Conservation (phyloP, 2,329 filamentous ascomycete genomes). For the Leptographium flavum region DNA sequence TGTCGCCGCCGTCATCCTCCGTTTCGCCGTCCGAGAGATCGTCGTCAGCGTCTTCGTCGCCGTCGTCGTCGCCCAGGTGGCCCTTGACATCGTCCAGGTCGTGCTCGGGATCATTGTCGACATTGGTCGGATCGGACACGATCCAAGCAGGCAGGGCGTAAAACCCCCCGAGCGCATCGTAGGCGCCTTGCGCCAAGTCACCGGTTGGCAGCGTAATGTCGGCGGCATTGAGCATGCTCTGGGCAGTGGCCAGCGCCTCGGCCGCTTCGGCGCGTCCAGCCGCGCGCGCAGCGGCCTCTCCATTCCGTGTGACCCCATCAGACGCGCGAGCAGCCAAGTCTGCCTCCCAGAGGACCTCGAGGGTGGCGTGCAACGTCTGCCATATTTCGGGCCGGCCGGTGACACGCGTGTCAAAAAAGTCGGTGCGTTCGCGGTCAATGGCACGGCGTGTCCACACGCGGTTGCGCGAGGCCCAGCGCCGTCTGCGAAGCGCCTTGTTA, state of each 20-base stretch:
- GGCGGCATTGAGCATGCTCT: slow-evolving; percentile 65
- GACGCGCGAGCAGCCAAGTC: slow-evolving; percentile 1
- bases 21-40: neutral
- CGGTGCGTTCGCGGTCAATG: slow-evolving; percentile 56
- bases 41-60: slow-evolving; percentile 5
- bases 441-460: slow-evolving; percentile 55
- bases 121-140: slow-evolving; percentile 51
- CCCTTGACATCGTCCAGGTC: slow-evolving; percentile 14
- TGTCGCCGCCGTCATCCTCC: slow-evolving; percentile 7
- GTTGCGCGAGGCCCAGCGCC: slow-evolving; percentile 49
- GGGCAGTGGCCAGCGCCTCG: slow-evolving; percentile 48
- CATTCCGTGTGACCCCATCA: neutral
- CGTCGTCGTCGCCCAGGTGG: slow-evolving; percentile 13
- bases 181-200: slow-evolving; percentile 55
- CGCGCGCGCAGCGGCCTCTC: neutral
- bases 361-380: slow-evolving; percentile 55
- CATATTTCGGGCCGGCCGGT: slow-evolving; percentile 67
- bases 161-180: slow-evolving; percentile 55
- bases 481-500: slow-evolving; percentile 52
- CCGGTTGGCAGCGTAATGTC: slow-evolving; percentile 64
- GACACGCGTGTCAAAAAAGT: slow-evolving; percentile 85
- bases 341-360: slow-evolving; percentile 52
- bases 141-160: slow-evolving; percentile 57
- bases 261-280: slow-evolving; percentile 20
- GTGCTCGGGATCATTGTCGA: slow-evolving; percentile 18